Conservation (phyloP, 805 yeast genomes). For the Clavispora santaluciae region DNA sequence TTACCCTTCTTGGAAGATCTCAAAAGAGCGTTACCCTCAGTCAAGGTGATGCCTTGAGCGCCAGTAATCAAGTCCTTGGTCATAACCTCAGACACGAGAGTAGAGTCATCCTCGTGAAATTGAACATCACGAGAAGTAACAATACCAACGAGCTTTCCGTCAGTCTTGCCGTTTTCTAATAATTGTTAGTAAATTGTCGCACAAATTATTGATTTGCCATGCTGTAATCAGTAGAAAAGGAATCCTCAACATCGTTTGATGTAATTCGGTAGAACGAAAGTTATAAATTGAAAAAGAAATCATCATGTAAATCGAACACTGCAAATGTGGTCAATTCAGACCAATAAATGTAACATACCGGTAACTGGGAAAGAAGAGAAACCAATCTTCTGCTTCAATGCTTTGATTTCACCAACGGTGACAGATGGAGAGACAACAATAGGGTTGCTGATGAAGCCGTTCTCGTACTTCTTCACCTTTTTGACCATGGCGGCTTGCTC, state of each 20-base stretch:
- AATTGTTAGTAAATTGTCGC: conserved; percentile 9
- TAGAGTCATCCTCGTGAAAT: conserved; percentile 71
- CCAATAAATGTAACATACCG: conserved; percentile 61
- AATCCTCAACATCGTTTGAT: conserved; percentile 97
- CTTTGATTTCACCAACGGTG: conserved; percentile 78
- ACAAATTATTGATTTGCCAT: background rate
- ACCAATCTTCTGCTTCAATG: conserved; percentile 67
- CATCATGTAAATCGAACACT: conserved; percentile 41
- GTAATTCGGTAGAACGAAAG: conserved; percentile 99
- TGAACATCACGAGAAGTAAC: conserved; percentile 96
- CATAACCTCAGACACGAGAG: conserved; percentile 76
- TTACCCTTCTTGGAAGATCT: conserved; percentile 96
- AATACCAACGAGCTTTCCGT: conserved; percentile 90
- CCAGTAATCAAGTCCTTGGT: conserved; percentile 85
- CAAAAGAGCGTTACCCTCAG: conserved; percentile 86
- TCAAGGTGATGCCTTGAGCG: conserved; percentile 70
- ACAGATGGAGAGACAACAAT: conserved; percentile 71
- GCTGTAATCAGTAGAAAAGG: conserved; percentile 23
- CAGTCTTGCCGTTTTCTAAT: conserved; percentile 76
- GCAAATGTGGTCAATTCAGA: background rate
- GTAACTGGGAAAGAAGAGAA: conserved; percentile 99
- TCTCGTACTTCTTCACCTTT: conserved; percentile 94
- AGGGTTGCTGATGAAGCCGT: conserved; percentile 95
- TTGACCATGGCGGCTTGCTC: conserved; percentile 98
- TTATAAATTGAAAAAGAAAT: conserved; percentile 52